Evolutionary conservation across 2,329 filamentous ascomycete species (phyloP), one percentile per base, ranked within the genome.

Genomic region (Plectosphaerella cucumerina): DNA sequence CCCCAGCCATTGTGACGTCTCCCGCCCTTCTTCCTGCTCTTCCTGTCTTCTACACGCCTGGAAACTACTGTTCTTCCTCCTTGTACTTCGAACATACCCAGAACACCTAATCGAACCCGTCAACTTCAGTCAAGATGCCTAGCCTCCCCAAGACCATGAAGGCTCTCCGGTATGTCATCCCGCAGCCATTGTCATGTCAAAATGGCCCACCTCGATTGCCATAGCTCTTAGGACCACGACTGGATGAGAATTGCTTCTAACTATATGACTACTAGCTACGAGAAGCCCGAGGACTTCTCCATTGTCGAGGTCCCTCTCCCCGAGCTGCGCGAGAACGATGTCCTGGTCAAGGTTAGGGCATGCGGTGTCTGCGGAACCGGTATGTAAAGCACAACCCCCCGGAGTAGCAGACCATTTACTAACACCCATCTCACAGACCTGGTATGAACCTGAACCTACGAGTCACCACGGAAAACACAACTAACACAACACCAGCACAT

Each of bases 281-380:
- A 81, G 67, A 79, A 84, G 74, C 82, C 82, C 42, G 72, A 82
- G 64, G 73, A 79, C 53, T 85, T 78, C 68, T 73, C 74, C 56
- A 76, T 86, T 53, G 81, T 86, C 57, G 71, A 81, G 11, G 78
- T 85, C 34, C 82, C 84, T 56, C 76, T 86, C 6, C 84, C 84
- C 18, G 75, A 71, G 58, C 68, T 85, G 56, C 77, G 81, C 58
- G 73, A 81, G 22, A 77, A 81, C 53, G 81, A 85, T 66, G 71
- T 85, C 57, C 68, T 84, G 59, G 76, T 86, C 68, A 84, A 86
- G 69, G 83, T 87, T 62, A 85, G 86, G 69, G 84, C 80, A 50
- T 84, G 80, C 58, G 81, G 82, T 71, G 80, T 85, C 55, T 85
- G 81, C 58, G 78, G 78, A 57, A 81, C 77, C 56, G 77, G 78